These are phyloP conservation scores for Bromus sterilis DNA, from an alignment of 176 grass and related monocot species.

Conservation along the genomic window DNA sequence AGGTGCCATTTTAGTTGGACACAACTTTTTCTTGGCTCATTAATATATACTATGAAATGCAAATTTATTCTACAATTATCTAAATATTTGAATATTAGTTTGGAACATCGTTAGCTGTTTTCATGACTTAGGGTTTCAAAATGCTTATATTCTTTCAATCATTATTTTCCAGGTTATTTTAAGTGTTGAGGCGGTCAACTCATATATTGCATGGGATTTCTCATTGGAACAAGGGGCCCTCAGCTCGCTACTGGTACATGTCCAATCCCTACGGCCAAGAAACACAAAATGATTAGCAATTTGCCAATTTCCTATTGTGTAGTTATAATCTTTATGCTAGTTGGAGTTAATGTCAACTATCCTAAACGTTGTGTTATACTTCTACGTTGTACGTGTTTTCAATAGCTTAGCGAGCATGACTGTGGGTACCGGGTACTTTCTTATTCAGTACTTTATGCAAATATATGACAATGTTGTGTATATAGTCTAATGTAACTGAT, in stretches of 20 bases:
- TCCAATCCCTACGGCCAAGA: conserved; percentile 2
- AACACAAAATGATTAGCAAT: neutral
- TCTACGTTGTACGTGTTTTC: neutral
- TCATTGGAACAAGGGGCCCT: conserved; percentile 82
- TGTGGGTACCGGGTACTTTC: neutral
- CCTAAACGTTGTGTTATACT: neutral
- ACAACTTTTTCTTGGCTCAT: neutral
- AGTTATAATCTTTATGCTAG: neutral
- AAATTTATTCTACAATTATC: neutral
- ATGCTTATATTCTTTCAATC: neutral
- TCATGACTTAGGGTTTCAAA: neutral
- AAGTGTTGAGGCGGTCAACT: conserved; percentile 83
- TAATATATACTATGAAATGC: neutral
- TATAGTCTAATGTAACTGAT: neutral
- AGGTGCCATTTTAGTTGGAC: conserved; percentile 44
- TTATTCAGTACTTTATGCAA: neutral
- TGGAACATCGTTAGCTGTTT: neutral
- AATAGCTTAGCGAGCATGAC: neutral
- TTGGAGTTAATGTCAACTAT: neutral
- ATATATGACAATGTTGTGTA: neutral
- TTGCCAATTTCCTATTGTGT: neutral
- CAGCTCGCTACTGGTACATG: conserved; percentile 48
- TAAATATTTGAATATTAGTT: neutral
- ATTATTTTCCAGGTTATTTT: conserved; percentile 79
- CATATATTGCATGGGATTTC: conserved; percentile 99